phyloP scores from a whole-genome alignment of 345 rosid species.

The Camelina laxa region DNA sequence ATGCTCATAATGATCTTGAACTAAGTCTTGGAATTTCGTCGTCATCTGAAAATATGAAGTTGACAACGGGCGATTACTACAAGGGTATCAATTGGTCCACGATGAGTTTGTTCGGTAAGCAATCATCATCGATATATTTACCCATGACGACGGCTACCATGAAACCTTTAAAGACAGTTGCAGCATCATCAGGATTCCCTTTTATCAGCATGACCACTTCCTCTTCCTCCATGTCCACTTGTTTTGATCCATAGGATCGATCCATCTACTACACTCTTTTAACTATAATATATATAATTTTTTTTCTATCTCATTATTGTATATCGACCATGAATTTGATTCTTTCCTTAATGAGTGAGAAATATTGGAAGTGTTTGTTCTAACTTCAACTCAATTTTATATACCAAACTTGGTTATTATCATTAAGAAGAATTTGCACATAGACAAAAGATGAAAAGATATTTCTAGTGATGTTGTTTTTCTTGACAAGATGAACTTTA shows the following conservation, averaged over 20 bases:
- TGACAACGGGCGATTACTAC: conserved; percentile 41
- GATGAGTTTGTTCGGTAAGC: conserved; percentile 38
- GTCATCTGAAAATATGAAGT: conserved; percentile 51
- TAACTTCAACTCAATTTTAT: conserved; percentile 9
- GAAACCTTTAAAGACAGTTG: conserved; percentile 56
- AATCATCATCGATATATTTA: conserved; percentile 35
- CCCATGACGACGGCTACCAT: conserved; percentile 34
- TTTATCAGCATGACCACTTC: conserved; percentile 52
- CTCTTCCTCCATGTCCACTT: conserved; percentile 46
- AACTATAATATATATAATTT: not conserved
- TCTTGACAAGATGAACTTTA: not conserved
- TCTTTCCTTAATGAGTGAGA: conserved; percentile 39
- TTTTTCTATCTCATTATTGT: conserved; percentile 26
- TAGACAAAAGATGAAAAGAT: not conserved
- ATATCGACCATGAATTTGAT: conserved; percentile 33
- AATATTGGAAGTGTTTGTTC: conserved; percentile 29
- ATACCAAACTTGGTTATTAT: conserved; percentile 22
- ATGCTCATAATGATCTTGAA: conserved; percentile 57
- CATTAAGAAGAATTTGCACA: conserved; percentile 4
- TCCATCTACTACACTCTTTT: conserved; percentile 15
- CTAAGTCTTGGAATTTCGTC: conserved; percentile 70
- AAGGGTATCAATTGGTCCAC: conserved; percentile 37
- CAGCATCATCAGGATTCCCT: conserved; percentile 99
- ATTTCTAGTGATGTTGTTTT: not conserved
- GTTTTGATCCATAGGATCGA: conserved; percentile 29